Base-by-base conservation (phyloP, 1,139 yeast species). In the Casaregolazyma lundiana region DNA sequence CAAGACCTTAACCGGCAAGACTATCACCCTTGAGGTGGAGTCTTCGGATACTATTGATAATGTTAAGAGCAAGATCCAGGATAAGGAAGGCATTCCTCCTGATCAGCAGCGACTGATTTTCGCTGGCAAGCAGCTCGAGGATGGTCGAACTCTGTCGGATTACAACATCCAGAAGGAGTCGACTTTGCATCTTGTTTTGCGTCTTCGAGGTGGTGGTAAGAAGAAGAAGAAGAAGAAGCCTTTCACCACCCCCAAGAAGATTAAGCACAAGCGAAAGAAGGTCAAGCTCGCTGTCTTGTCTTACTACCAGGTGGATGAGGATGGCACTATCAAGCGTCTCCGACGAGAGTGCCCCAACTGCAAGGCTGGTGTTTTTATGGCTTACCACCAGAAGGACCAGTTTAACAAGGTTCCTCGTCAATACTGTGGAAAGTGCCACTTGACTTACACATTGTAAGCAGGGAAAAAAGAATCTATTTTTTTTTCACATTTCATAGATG, bases 121-220 rank as follows among this genome's bases (percentile, higher is more conserved):
- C 73, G 97, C 97, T 73, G 98, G 98, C 84, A 90, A 89, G 84
- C 97, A 90, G 79, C 86, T 92, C 73, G 97, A 90, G 80, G 97
- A 92, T 68, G 97, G 97, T 69, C 88, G 97, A 82, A 90, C 97
- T 63, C 81, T 92, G 68, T 84, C 96, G 65, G 98, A 92, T 83
- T 92, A 92, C 96, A 90, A 90, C 94, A 92, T 92, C 80, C 97
- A 90, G 81, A 90, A 92, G 88, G 98, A 92, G 81, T 90, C 97
- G 61, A 92, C 97, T 63, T 76, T 92, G 62, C 97, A 92, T 78
- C 84, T 92, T 76, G 97, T 92, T 70, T 80, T 92, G 62, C 89
- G 97, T 83, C 87, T 92, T 75, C 87, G 97, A 83, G 97, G 97
- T 85, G 97, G 97, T 85, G 96, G 96, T 81, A 97, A 97, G 86